A percentile compares a stretch with the other conserved stretches of the same genome.
phyloP scores from a whole-genome alignment of 23 red algal species.

The Pyropia yezoensis region DNA sequence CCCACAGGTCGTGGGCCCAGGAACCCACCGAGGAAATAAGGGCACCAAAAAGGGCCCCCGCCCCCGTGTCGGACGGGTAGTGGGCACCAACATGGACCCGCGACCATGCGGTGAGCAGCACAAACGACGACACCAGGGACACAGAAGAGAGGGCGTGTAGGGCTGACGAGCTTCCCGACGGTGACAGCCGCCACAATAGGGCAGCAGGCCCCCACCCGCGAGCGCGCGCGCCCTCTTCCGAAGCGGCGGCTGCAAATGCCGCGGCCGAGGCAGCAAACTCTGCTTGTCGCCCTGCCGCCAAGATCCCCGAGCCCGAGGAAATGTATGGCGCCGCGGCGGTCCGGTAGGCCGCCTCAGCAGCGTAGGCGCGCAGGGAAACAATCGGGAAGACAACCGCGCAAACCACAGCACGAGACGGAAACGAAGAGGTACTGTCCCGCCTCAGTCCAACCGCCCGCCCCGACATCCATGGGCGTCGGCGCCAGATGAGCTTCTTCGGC shows the following conservation, averaged over 20 bases:
- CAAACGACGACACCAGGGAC: conserved; percentile 19
- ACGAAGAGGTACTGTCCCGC: conserved; percentile 52
- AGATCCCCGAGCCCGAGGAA: too few relatives aligned
- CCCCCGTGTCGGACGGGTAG: conserved; percentile 68
- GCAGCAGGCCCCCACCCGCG: neutral
- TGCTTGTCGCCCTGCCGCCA: too few relatives aligned
- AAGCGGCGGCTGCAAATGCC: neutral
- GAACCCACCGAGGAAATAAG: conserved; percentile 28
- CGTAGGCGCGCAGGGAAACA: neutral
- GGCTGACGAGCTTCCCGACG: conserved; percentile 6
- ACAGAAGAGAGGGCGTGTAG: neutral
- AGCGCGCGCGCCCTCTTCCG: neutral
- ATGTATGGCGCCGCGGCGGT: neutral
- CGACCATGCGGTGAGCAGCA: conserved; percentile 40
- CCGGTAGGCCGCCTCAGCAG: neutral
- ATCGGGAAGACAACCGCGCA: conserved; percentile 66
- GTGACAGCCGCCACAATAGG: neutral
- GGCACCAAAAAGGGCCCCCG: conserved; percentile 45
- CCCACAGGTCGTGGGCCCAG: conserved; percentile 20
- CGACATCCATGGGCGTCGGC: conserved; percentile 70
- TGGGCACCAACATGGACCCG: conserved; percentile 71
- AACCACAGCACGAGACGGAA: conserved; percentile 61
- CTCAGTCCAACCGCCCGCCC: conserved; percentile 46
- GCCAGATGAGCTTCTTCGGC: conserved; percentile 78
- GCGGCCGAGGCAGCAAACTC: too few relatives aligned